Base-by-base conservation (phyloP, 2,329 filamentous ascomycete species). In the Penicillium sp. region DNA sequence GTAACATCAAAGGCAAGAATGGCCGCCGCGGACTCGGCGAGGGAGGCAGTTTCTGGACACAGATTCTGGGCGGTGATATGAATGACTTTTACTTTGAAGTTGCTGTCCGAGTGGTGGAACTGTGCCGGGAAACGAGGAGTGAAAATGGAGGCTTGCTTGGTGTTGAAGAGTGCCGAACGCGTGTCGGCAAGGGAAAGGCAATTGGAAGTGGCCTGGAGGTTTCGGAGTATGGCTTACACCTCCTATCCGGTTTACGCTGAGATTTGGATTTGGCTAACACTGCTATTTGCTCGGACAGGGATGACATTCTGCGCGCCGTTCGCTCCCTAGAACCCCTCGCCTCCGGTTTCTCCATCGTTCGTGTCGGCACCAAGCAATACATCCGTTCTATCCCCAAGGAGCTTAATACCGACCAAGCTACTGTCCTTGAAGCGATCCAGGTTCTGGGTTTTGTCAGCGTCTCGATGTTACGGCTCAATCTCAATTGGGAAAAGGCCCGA, bases 21-120 rank as follows among this genome's bases (percentile, higher is more conserved):
- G 75, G 72, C 41, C 73, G 69, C 3, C 76, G 56, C 68, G 74
- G 74, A 15, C 47, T 64, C n/a, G 64, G 66, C 23, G 70, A 71
- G 44, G 77, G 75, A 1, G 81, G 82, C 15, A 93, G 86, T 50
- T 84, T 96, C 51, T 97, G 93, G 92, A 87, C 89, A 7, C 91
- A 96, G 75, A 82, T 97, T 55, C 79, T 97, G 18, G 93, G 93
- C 27, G 83, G 87, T 52, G 90, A 85, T 62, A 91, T 98, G 60
- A 95, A 96, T 67, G 93, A 98, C 70, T 98, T 98, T 67, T 98
- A 97, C 74, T 97, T 97, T 70, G 92, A 95, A 75, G 82, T 98
- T 40, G 93, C 90, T 1, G 92, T 97, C n/a, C 81, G 89, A 43
- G 88, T 97, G 0, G 93, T 98, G 5, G 92, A 97, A 70, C 83